A percentile compares a stretch with the other conserved stretches of the same genome.
These are phyloP conservation scores for Stylonectria norvegica DNA, from an alignment of 2,329 filamentous ascomycete genomes.

Conservation along the genomic window DNA sequence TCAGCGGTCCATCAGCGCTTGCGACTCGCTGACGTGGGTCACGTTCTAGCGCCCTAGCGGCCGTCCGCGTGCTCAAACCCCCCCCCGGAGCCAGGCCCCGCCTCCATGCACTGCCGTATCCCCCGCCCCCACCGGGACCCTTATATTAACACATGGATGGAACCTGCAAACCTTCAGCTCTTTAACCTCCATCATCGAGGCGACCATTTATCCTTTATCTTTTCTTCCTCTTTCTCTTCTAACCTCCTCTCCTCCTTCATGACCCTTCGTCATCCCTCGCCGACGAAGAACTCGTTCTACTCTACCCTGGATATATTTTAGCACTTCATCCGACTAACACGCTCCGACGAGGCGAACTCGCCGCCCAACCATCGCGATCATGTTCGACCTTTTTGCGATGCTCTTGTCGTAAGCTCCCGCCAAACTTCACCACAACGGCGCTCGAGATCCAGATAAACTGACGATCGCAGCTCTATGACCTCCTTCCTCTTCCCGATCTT, in stretches of 20 bases:
- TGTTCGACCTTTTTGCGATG: slow-evolving; percentile 78
- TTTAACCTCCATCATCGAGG: too few species aligned
- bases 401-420: slow-evolving; percentile 69
- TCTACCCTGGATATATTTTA: not conserved
- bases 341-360: slow-evolving; percentile 1
- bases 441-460: slow-evolving; percentile 10
- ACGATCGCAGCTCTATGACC: slow-evolving; percentile 64
- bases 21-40: not conserved
- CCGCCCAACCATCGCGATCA: slow-evolving; percentile 35
- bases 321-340: not conserved
- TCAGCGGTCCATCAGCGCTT: not conserved
- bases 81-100: not conserved
- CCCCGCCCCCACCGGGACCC: not conserved
- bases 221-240: not conserved
- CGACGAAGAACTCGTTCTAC: not conserved
- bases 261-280: not conserved
- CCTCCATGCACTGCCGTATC: not conserved
- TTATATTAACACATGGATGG: not conserved
- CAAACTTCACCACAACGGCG: slow-evolving; percentile 2
- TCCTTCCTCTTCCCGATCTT: slow-evolving; percentile 95
- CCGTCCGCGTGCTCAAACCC: not conserved
- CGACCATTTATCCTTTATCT: too few species aligned
- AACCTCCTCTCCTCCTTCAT: slow-evolving; percentile 1
- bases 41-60: slow-evolving; percentile 1
- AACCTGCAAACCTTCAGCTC: not conserved